Percentiles rank a stretch among this genome's conserved stretches.
Evolutionary conservation across 1,284 basidiomycete species (phyloP).

Genomic region (Quambalaria eucalypti): DNA sequence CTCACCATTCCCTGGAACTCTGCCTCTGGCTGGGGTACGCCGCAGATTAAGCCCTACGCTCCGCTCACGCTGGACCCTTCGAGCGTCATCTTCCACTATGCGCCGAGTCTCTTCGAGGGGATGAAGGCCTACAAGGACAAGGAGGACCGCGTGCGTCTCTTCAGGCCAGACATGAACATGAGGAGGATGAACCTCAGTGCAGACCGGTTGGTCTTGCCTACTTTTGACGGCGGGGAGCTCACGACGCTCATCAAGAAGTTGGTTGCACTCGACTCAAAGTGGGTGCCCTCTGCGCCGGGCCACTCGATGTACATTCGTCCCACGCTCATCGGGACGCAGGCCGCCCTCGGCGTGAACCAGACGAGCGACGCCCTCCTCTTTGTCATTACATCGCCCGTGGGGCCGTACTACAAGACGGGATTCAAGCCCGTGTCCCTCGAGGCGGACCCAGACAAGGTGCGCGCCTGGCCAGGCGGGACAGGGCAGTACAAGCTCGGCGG

Average conservation of each 20-base stretch:
- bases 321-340: constrained; percentile 82
- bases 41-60: constrained; percentile 73
- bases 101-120: constrained; percentile 79
- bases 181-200: constrained; percentile 64
- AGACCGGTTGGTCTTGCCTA: constrained; percentile 60
- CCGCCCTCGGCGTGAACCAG: constrained; percentile 76
- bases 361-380: constrained; percentile 77
- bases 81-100: constrained; percentile 86
- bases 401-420: constrained; percentile 82
- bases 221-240: constrained; percentile 70
- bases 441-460: constrained; percentile 77
- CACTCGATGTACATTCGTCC: constrained; percentile 82
- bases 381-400: constrained; percentile 77
- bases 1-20: constrained; percentile 70
- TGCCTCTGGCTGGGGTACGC: constrained; percentile 68
- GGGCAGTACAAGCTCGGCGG: constrained; percentile 44
- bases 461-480: constrained; percentile 44
- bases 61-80: constrained; percentile 71
- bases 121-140: constrained; percentile 86
- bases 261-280: constrained; percentile 73
- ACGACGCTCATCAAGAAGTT: constrained; percentile 81
- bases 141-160: constrained; percentile 71
- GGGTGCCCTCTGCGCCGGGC: constrained; percentile 82
- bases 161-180: constrained; percentile 98
- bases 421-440: constrained; percentile 92